Base-by-base conservation (phyloP, 2,329 filamentous ascomycete genomes). In the Epichloe amarillans region DNA sequence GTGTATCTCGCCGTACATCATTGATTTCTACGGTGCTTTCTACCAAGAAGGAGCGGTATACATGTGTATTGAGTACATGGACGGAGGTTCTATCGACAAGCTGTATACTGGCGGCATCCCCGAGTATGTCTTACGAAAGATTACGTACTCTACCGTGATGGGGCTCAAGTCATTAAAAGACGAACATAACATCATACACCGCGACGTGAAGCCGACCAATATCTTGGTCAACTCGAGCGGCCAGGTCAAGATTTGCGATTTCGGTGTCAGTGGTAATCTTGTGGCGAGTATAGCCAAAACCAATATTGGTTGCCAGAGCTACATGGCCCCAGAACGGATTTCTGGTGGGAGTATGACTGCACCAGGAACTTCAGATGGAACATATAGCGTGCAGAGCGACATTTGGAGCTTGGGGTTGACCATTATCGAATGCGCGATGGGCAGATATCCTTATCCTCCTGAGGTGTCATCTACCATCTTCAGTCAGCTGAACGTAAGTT, bases 41-140 rank as follows among this genome's bases (percentile, higher is more conserved):
- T 98, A 96, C 74, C 93, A 98, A 64, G 93, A 98, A 71, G 91
- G 93, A 30, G 93, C 93, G 0, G 93, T 98, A 2, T 98, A 98
- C 68, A 97, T 98, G 66, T 98, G 93, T 69, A 95, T 98, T 66
- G 93, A 98, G 69, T 95, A 89, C 69, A 98, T 98, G 93, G 90
- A 98, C 64, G 93, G 93, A 45, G 93, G 93, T 7, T 97, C 90
- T 38, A 90, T 97, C 62, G 93, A 98, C 73, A 96, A 96, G 67
- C 71, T 98, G 12, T 98, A 98, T 65, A 79, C 79, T 11, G 88
- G 90, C 53, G 93, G 93, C 43, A 84, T 98, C 10, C 89, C 93
- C 0, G 93, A 98, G 65, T 80, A 79, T 41, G 83, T 98, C 0
- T 71, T 98, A 48, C 82, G 83, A 50, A 97, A 96, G 66, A 93